These are phyloP conservation scores for Globisporangium alternatum DNA, from an alignment of 352 stramenopile genomes.

Conservation along the genomic window DNA sequence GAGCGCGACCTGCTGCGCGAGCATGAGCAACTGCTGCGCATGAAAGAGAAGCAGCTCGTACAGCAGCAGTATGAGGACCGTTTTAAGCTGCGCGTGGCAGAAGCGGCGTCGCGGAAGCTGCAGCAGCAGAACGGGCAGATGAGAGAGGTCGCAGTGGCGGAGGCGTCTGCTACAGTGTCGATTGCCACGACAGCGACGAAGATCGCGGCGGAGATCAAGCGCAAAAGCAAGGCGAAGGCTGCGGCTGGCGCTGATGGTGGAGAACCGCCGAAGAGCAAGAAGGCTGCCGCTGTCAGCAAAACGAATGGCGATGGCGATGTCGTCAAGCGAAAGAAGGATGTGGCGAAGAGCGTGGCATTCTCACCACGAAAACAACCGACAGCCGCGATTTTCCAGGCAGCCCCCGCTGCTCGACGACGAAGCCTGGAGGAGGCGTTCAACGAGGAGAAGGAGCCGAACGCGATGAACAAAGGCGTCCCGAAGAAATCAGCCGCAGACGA, in stretches of 20 bases:
- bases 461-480: background rate
- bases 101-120: conserved; percentile 17
- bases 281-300: background rate
- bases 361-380: background rate
- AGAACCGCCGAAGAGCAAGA: background rate
- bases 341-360: conserved; percentile 22
- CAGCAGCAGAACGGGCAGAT: conserved; percentile 23
- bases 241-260: background rate
- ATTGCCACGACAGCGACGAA: background rate
- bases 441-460: conserved; percentile 8
- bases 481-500: conserved; percentile 38
- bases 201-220: conserved; percentile 3
- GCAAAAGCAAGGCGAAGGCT: background rate
- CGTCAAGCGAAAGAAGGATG: conserved; percentile 13
- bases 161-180: background rate
- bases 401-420: background rate
- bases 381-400: background rate
- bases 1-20: conserved; percentile 40
- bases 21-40: conserved; percentile 28
- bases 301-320: background rate
- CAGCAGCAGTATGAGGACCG: conserved; percentile 19
- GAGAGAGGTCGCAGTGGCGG: background rate
- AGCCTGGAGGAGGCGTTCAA: conserved; percentile 17
- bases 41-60: conserved; percentile 21
- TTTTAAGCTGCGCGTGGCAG: conserved; percentile 10